Conservation (phyloP, 768 basidiomycete genomes). For the Rhodotorula paludigena region DNA sequence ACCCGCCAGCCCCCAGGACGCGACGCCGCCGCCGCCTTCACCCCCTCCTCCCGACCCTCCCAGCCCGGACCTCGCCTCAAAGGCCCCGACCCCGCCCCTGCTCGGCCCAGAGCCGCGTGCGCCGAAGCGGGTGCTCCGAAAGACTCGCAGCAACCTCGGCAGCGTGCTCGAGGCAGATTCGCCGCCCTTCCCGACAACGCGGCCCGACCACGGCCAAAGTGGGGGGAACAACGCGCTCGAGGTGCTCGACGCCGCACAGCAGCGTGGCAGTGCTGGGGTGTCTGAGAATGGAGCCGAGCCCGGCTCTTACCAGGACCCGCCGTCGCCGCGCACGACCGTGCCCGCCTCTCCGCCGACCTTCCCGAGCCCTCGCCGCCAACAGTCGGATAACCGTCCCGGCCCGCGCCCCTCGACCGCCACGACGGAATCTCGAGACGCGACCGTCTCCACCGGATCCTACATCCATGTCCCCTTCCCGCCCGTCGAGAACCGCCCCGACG, state of each 20-base stretch:
- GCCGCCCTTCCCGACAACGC: background rate
- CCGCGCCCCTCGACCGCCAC: background rate
- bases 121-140: background rate
- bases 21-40: background rate
- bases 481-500: background rate
- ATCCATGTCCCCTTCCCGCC: slow-evolving; percentile 15
- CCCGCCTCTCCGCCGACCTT: slow-evolving; percentile 4
- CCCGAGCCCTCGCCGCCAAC: background rate
- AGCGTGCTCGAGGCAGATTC: background rate
- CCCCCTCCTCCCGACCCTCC: background rate
- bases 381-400: too few species aligned
- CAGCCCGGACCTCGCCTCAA: background rate
- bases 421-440: background rate
- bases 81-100: background rate
- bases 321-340: background rate
- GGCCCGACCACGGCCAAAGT: too few species aligned
- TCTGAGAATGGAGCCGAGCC: too few species aligned
- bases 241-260: background rate
- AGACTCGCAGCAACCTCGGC: background rate
- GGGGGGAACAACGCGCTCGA: background rate
- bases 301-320: too few species aligned
- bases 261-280: too few species aligned
- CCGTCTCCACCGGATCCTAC: slow-evolving; percentile 9
- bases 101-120: too few species aligned
- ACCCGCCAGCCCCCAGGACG: background rate